A percentile compares a stretch with the other conserved stretches of the same genome.
Evolutionary conservation across 768 basidiomycete species (phyloP).

Genomic region (Podaxis rugospora): DNA sequence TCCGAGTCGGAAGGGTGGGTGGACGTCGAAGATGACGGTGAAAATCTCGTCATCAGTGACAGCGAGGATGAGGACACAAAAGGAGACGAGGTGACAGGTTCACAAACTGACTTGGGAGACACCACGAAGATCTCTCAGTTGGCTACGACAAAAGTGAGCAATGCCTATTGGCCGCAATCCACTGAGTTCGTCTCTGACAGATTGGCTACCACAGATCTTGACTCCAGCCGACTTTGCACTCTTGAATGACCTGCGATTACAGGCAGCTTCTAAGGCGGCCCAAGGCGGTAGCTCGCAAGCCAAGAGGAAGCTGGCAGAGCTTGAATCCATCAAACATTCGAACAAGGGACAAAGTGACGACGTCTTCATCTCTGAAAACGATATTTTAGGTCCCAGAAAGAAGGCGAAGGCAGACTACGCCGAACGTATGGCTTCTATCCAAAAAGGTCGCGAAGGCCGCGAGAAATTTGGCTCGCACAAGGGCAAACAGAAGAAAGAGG

Average conservation of each 20-base stretch:
- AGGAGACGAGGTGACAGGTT: slow-evolving; percentile 35
- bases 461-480: slow-evolving; percentile 89
- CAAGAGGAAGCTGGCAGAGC: slow-evolving; percentile 83
- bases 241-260: slow-evolving; percentile 80
- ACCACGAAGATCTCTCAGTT: slow-evolving; percentile 52
- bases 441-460: slow-evolving; percentile 90
- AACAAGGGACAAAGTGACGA: slow-evolving; percentile 38
- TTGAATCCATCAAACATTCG: slow-evolving; percentile 56
- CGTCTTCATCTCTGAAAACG: slow-evolving; percentile 81
- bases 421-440: slow-evolving; percentile 87
- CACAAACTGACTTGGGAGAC: slow-evolving; percentile 21
- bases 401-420: slow-evolving; percentile 92
- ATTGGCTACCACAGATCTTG: slow-evolving; percentile 62
- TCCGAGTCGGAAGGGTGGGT: slow-evolving; percentile 75
- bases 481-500: slow-evolving; percentile 87
- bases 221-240: slow-evolving; percentile 96
- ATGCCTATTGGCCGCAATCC: background rate
- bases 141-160: slow-evolving; percentile 80
- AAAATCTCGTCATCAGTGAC: slow-evolving; percentile 76
- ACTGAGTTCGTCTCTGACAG: background rate
- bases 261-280: slow-evolving; percentile 69
- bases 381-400: slow-evolving; percentile 92
- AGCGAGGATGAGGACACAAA: slow-evolving; percentile 69
- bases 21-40: slow-evolving; percentile 70
- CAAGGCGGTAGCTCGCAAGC: slow-evolving; percentile 70